Base-by-base conservation (phyloP, 2,329 filamentous ascomycete genomes). In the Diaporthe longicolla region DNA sequence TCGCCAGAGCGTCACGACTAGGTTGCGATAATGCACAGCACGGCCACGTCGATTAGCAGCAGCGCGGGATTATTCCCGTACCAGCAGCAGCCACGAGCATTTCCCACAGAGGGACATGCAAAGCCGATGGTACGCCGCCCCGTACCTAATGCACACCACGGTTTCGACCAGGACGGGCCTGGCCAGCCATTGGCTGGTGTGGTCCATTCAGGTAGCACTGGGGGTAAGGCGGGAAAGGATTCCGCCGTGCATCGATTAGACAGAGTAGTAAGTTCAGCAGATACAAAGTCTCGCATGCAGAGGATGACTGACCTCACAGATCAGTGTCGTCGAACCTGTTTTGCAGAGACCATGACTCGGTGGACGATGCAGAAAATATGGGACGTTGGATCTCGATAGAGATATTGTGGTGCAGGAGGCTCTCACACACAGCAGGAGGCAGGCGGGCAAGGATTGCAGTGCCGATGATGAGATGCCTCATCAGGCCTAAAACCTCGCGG, bases 391-490 rank as follows among this genome's bases (percentile, higher is more conserved):
- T 66, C 61, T 66, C 61, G 61, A 66, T 50, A 19, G 2, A 45
- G 24, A 19, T 6, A 32, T 32, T 21, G 17, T 43, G 15, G 11
- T 43, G 13, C n/a, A n/a, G n/a, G n/a, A n/a, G n/a, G n/a, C n/a
- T n/a, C n/a, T n/a, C n/a, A n/a, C n/a, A n/a, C n/a, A n/a, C n/a
- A n/a, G n/a, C n/a, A n/a, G n/a, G n/a, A n/a, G n/a, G n/a, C n/a
- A 43, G 24, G 37, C 59, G 17, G 40, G 26, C 59, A 65, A 48
- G 61, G 61, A 50, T 65, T 48, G 43, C 89, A 21, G 88, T 88
- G 7, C 90, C 89, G 21, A 92, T 77, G 61, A 68, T 73, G 70
- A 21, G 70, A 45, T 29, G 29, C 21, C 24, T 13, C 63, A 19
- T 69, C 17, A 69, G 48, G 29, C 57, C n/a, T 54, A 72, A 48